These are phyloP conservation scores for Taphrina betulina DNA, from an alignment of 1,139 yeast genomes.

Conservation along the genomic window DNA sequence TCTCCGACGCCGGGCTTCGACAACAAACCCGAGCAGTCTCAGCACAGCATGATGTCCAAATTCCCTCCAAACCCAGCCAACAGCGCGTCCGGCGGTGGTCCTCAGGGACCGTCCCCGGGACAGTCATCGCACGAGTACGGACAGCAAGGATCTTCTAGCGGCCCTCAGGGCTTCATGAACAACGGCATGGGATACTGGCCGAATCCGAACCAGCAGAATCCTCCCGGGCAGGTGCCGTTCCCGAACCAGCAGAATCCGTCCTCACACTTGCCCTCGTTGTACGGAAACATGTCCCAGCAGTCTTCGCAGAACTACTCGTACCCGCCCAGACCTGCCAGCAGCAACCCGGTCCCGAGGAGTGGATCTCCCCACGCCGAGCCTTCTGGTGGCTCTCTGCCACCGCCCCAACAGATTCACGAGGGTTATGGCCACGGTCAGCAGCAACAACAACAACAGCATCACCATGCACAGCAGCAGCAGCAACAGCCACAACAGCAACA, in stretches of 20 bases:
- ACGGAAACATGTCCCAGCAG: conserved; percentile 7
- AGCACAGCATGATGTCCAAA: conserved; percentile 21
- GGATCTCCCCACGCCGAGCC: conserved; percentile 18
- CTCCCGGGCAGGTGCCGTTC: conserved; percentile 11
- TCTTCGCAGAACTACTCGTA: neutral
- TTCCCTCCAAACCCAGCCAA: conserved; percentile 17
- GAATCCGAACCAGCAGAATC: conserved; percentile 1
- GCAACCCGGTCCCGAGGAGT: conserved; percentile 15
- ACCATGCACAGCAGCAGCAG: conserved; percentile 20
- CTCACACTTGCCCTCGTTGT: conserved; percentile 18
- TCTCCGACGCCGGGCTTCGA: conserved; percentile 8
- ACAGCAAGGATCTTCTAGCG: conserved; percentile 5
- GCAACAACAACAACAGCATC: conserved; percentile 25
- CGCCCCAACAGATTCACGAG: conserved; percentile 21
- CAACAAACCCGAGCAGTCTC: conserved; percentile 12
- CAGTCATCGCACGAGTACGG: conserved; percentile 14
- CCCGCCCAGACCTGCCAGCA: conserved; percentile 15
- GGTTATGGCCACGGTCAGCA: conserved; percentile 17
- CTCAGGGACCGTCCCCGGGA: conserved; percentile 6
- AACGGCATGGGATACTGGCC: conserved; percentile 16
- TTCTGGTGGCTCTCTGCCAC: conserved; percentile 11
- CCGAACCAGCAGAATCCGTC: conserved; percentile 19
- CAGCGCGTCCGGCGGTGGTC: neutral
- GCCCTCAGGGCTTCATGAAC: conserved; percentile 12
- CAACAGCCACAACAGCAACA: conserved; percentile 29